Evolutionary conservation across 345 rosid genomes (phyloP), one percentile per base, ranked within the genome.

Genomic region (Melaleuca quinquenervia): DNA sequence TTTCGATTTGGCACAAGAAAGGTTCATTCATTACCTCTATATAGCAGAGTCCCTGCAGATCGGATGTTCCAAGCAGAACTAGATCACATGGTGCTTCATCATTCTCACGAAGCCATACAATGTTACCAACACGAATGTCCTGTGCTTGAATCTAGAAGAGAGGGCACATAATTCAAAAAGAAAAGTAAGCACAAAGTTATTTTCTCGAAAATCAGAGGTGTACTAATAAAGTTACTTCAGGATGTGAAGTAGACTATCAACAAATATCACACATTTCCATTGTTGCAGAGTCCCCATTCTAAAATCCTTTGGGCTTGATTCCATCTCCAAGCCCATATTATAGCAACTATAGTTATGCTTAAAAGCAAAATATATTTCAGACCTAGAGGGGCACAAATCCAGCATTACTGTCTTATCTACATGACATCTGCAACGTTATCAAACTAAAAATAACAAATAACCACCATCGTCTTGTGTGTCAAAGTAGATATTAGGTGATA

Each of bases 1-100:
- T 18, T 70, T 70, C 80, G 36, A 36, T 36, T 70, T 32, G 48
- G 48, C 48, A 70, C 48, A 70, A 70, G 48, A 70, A 70, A 18
- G 48, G 80, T 70, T 70, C 22, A 41, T 70, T 70, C 80, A 52
- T 86, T 89, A 96, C 99, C 99, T 97, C 99, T 76, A 96, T 88
- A 89, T 96, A 96, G 90, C 98, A 97, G 86, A 96, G 52, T 64
- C 99, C 99, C 89, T 96, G 99, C 84, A 95, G 93, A 86, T 97
- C 99, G 51, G 99, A 97, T 52, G 98, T 92, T 87, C 99, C 99
- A 76, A 97, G 89, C 93, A 97, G 88, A 90, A 95, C 99, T 88
- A 97, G 94, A 94, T 97, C 99, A 87, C 99, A 96, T 62, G 99
- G 99, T 84, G 95, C 99, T 93, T 96, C 98, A 91, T 97, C 99